These are phyloP conservation scores for Nannochloris sp. DNA, from an alignment of 139 green algal species.

Conservation along the genomic window DNA sequence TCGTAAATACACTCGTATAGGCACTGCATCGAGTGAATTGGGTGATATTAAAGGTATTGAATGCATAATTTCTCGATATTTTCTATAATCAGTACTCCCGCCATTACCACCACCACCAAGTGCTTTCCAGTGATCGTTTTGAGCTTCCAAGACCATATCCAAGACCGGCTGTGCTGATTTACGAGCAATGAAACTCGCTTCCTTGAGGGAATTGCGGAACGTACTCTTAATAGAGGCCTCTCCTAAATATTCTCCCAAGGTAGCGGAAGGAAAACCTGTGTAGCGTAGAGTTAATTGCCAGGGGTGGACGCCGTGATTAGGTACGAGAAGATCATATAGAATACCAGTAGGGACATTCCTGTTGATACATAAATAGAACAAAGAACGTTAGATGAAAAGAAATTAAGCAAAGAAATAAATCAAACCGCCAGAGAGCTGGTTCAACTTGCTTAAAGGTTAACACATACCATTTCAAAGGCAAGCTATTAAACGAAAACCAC, in stretches of 20 bases:
- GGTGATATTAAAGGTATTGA: neutral
- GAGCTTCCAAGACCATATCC: slow-evolving; percentile 36
- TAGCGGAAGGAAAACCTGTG: slow-evolving; percentile 13
- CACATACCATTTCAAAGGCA: slow-evolving; percentile 45
- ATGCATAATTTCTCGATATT: neutral
- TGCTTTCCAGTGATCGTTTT: slow-evolving; percentile 31
- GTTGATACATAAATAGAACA: neutral
- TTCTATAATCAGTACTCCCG: slow-evolving; percentile 9
- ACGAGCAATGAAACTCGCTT: slow-evolving; percentile 40
- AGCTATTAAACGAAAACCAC: slow-evolving; percentile 42
- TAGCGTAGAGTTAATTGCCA: slow-evolving; percentile 38
- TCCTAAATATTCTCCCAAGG: slow-evolving; percentile 26
- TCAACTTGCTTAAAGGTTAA: too few relatives aligned
- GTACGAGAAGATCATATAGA: slow-evolving; percentile 39
- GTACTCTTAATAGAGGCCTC: slow-evolving; percentile 10
- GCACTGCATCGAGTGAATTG: slow-evolving; percentile 12
- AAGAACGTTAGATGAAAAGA: neutral
- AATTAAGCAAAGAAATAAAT: too few relatives aligned
- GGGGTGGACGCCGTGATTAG: slow-evolving; percentile 1
- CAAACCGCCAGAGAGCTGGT: too few relatives aligned
- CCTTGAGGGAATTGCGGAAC: slow-evolving; percentile 55
- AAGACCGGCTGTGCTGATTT: slow-evolving; percentile 40
- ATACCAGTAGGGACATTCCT: slow-evolving; percentile 44
- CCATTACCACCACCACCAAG: slow-evolving; percentile 1
- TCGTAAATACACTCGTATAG: slow-evolving; percentile 19